Evolutionary conservation across 2,329 filamentous ascomycete genomes (phyloP).

Genomic region (Pseudogymnoascus sp.): DNA sequence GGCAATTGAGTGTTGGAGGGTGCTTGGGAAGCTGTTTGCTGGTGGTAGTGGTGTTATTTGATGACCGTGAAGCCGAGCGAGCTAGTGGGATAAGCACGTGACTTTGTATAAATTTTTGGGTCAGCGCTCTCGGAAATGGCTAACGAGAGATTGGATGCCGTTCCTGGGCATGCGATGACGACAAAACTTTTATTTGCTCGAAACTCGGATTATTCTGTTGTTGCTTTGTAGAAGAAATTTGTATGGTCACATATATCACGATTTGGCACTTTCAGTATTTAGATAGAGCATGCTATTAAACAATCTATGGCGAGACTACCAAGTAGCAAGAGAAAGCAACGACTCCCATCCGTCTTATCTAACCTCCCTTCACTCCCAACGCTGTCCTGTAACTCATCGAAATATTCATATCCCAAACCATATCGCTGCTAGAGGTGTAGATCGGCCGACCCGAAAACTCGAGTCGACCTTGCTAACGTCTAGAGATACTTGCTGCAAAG

Average conservation of each 20-base stretch:
- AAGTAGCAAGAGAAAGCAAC: conserved; percentile 4
- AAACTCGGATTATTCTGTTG: not conserved
- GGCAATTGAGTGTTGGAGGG: conserved; percentile 24
- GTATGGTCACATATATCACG: not conserved
- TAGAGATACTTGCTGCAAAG: conserved; percentile 1
- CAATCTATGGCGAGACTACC: conserved; percentile 6
- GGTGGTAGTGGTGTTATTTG: conserved; percentile 10
- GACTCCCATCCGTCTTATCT: conserved; percentile 7
- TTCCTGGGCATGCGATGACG: not conserved
- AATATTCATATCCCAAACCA: conserved; percentile 9
- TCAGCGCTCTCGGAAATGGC: not conserved
- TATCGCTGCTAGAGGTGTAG: conserved; percentile 1
- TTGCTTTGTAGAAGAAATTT: not conserved
- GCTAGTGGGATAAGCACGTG: conserved; percentile 9
- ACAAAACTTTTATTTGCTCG: not conserved
- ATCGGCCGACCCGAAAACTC: not conserved
- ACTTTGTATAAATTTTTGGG: not conserved
- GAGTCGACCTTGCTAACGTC: not conserved
- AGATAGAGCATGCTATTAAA: conserved; percentile 9
- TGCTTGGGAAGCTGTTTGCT: conserved; percentile 3
- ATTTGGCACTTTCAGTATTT: not conserved
- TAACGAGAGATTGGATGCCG: conserved; percentile 4
- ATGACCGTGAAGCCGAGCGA: conserved; percentile 8
- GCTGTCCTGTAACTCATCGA: conserved; percentile 7
- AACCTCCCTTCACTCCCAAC: conserved; percentile 4